Evolutionary conservation across 106 monocot species (phyloP).

Genomic region (Apostasia shenzhenica): DNA sequence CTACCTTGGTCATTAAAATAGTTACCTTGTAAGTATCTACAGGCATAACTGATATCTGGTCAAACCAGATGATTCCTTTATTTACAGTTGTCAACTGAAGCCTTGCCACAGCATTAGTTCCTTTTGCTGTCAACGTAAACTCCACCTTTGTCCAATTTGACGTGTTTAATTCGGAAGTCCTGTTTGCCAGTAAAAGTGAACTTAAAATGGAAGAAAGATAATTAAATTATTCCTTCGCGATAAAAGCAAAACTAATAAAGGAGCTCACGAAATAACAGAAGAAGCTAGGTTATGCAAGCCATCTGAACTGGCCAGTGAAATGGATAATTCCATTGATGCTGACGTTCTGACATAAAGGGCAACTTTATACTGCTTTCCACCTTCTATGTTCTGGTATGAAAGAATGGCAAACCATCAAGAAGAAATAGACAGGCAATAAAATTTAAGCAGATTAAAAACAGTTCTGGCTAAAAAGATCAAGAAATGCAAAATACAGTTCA

Average conservation of each 20-base stretch:
- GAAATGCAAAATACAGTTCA: not conserved
- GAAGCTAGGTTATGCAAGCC: constrained; percentile 65
- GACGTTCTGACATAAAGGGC: constrained; percentile 54
- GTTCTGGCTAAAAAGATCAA: not conserved
- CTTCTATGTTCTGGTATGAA: constrained; percentile 70
- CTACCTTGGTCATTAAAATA: not conserved
- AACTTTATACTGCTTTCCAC: constrained; percentile 68
- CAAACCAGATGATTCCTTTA: constrained; percentile 76
- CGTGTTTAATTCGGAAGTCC: constrained; percentile 23
- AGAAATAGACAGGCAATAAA: not conserved
- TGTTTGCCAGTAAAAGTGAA: constrained; percentile 14
- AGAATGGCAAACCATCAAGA: constrained; percentile 6
- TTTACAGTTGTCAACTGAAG: constrained; percentile 73
- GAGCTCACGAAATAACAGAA: constrained; percentile 46
- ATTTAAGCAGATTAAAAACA: not conserved
- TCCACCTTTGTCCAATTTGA: constrained; percentile 74
- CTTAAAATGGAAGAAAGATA: not conserved
- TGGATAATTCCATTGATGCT: constrained; percentile 40
- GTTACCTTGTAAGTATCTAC: constrained; percentile 80
- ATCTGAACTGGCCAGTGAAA: constrained; percentile 79
- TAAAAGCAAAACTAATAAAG: not conserved
- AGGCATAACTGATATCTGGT: constrained; percentile 87
- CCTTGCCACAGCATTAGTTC: constrained; percentile 52
- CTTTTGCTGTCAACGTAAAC: constrained; percentile 41
- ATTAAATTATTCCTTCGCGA: not conserved